These are phyloP conservation scores for Auriscalpium microsporum DNA, from an alignment of 768 basidiomycete genomes.

Conservation along the genomic window DNA sequence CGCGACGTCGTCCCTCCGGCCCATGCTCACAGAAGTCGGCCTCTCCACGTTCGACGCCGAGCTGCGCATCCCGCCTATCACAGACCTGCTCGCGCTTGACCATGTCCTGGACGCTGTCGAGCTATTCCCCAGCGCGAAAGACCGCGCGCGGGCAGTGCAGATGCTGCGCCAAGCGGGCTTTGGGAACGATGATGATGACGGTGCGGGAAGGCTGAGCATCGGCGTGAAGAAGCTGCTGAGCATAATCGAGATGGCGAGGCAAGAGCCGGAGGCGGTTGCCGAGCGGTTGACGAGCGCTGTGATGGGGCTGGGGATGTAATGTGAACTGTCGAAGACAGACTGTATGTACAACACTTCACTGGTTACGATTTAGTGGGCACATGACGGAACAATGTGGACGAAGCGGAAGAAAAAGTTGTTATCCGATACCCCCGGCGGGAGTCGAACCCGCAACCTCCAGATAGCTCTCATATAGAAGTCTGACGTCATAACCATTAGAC, in stretches of 20 bases:
- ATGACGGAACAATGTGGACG: not conserved
- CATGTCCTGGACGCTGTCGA: slow-evolving; percentile 70
- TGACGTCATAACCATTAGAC: slow-evolving; percentile 91
- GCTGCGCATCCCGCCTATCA: slow-evolving; percentile 76
- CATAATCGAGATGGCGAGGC: slow-evolving; percentile 92
- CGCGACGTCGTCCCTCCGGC: slow-evolving; percentile 83
- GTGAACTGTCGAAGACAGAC: not conserved
- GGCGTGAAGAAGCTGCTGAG: slow-evolving; percentile 93
- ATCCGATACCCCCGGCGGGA: slow-evolving; percentile 60
- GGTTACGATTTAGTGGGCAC: too few relatives aligned
- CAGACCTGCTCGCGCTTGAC: slow-evolving; percentile 61
- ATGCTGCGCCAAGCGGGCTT: slow-evolving; percentile 74
- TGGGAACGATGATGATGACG: slow-evolving; percentile 38
- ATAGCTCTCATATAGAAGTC: slow-evolving; percentile 57
- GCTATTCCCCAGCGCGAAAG: slow-evolving; percentile 54
- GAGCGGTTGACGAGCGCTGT: slow-evolving; percentile 59
- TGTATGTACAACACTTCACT: not conserved
- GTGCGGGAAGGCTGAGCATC: slow-evolving; percentile 48
- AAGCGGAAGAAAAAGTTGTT: not conserved
- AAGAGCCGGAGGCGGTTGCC: slow-evolving; percentile 81
- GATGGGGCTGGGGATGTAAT: slow-evolving; percentile 42
- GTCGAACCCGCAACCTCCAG: slow-evolving; percentile 86
- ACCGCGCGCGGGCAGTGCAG: slow-evolving; percentile 48
- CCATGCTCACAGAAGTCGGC: slow-evolving; percentile 82
- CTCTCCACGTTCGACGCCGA: slow-evolving; percentile 84